Percentiles rank a stretch among this genome's conserved stretches.
Evolutionary conservation across 2,329 filamentous ascomycete genomes (phyloP).

Genomic region (Colletotrichum liaoningense): DNA sequence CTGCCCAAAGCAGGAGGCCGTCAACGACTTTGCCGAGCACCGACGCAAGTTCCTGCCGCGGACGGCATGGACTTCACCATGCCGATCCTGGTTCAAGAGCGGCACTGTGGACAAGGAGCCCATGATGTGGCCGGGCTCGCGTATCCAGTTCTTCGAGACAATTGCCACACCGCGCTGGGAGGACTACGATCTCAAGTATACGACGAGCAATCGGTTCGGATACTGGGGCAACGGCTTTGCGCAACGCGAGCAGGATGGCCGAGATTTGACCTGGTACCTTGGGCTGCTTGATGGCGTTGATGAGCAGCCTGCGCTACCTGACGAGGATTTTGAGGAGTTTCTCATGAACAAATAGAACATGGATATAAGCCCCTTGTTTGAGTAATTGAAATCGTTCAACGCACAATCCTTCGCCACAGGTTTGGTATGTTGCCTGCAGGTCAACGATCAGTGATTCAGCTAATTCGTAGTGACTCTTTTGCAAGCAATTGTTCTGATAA

Average conservation of each 20-base stretch:
- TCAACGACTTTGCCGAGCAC: slow-evolving; percentile 46
- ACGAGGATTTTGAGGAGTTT: slow-evolving; percentile 41
- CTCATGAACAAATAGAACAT: slow-evolving; percentile 36
- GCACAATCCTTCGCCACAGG: background rate
- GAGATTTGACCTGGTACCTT: slow-evolving; percentile 39
- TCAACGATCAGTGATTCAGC: background rate
- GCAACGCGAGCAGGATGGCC: slow-evolving; percentile 32
- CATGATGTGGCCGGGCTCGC: slow-evolving; percentile 42
- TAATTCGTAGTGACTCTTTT: too few species aligned
- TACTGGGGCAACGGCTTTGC: slow-evolving; percentile 43
- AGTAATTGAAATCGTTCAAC: background rate
- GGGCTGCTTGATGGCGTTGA: slow-evolving; percentile 37
- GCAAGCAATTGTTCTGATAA: too few species aligned
- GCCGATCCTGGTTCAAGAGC: slow-evolving; percentile 43
- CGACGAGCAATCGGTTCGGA: slow-evolving; percentile 40
- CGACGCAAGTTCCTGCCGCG: slow-evolving; percentile 42
- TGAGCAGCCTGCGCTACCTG: slow-evolving; percentile 38
- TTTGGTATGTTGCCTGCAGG: background rate
- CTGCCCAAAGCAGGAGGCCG: slow-evolving; percentile 39
- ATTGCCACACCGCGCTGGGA: slow-evolving; percentile 42
- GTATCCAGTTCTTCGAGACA: slow-evolving; percentile 42
- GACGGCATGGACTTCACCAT: slow-evolving; percentile 41
- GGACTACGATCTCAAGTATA: slow-evolving; percentile 40
- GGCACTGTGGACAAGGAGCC: slow-evolving; percentile 40
- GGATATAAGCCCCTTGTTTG: background rate